Percentiles rank a stretch among this genome's conserved stretches.
These are phyloP conservation scores for Phytopythium aichiense DNA, from an alignment of 352 stramenopile species.

Conservation along the genomic window DNA sequence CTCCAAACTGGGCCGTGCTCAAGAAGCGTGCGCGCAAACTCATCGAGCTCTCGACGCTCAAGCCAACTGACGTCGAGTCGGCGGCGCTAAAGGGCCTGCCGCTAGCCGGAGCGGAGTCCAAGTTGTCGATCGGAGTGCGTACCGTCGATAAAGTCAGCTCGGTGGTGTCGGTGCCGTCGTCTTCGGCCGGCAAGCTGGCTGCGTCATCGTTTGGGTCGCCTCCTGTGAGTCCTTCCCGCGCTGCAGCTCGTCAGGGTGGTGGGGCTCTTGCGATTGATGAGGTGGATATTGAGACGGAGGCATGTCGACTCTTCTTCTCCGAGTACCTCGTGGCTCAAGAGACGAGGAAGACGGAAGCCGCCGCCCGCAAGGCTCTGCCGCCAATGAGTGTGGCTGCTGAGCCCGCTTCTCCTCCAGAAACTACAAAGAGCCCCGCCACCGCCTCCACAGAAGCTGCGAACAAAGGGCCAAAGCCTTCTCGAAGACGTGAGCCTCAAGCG, in stretches of 20 bases:
- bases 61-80: neutral
- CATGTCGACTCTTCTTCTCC: conserved; percentile 84
- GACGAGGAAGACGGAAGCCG: conserved; percentile 18
- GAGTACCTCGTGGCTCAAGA: conserved; percentile 71
- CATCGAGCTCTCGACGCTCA: conserved; percentile 22
- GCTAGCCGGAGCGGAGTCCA: conserved; percentile 37
- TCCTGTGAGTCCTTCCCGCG: conserved; percentile 16
- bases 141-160: conserved; percentile 32
- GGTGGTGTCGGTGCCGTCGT: conserved; percentile 19
- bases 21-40: conserved; percentile 50
- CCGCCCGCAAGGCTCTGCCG: neutral
- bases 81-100: conserved; percentile 5
- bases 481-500: conserved; percentile 26
- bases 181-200: conserved; percentile 8
- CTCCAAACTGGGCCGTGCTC: conserved; percentile 71
- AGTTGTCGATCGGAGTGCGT: conserved; percentile 47
- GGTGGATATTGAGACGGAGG: conserved; percentile 79
- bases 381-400: neutral
- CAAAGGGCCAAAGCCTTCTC: conserved; percentile 14
- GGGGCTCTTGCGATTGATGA: conserved; percentile 37
- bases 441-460: neutral
- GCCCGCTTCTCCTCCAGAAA: neutral
- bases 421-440: neutral
- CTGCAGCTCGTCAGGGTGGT: conserved; percentile 6
- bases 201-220: conserved; percentile 8